phyloP scores from a whole-genome alignment of 2,329 filamentous ascomycete genomes.

The Calonectria leucothoes region DNA sequence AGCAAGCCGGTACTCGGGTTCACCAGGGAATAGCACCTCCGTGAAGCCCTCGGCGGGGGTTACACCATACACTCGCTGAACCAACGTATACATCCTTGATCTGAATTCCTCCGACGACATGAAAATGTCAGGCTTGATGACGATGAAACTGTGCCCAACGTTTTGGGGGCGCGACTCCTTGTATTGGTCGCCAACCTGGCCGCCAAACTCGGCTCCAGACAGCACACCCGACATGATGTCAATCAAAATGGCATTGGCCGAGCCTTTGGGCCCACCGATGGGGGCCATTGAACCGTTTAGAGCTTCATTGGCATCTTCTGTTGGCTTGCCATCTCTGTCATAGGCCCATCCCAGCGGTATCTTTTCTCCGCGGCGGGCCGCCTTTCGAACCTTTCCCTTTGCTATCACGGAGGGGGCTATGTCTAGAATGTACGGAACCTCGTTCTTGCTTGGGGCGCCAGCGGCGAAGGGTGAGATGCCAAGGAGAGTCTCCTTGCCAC shows the following conservation, averaged over 20 bases:
- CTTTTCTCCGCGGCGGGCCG: conserved; percentile 22
- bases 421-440: conserved; percentile 23
- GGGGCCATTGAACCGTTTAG: conserved; percentile 21
- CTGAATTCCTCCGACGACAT: conserved; percentile 22
- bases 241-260: conserved; percentile 25
- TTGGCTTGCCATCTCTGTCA: conserved; percentile 21
- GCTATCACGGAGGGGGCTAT: conserved; percentile 24
- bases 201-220: conserved; percentile 23
- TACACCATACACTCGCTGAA: conserved; percentile 22
- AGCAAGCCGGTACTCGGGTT: conserved; percentile 20
- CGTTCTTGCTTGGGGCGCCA: conserved; percentile 20
- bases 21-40: conserved; percentile 23
- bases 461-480: conserved; percentile 24
- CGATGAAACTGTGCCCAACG: conserved; percentile 26
- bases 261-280: conserved; percentile 24
- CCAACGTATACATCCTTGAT: conserved; percentile 21
- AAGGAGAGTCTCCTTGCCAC: conserved; percentile 23
- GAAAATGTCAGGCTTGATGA: conserved; percentile 26
- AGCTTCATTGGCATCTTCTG: conserved; percentile 19
- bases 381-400: conserved; percentile 24
- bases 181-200: conserved; percentile 24
- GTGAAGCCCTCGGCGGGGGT: conserved; percentile 22
- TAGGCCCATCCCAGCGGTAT: conserved; percentile 23
- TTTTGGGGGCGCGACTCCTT: conserved; percentile 23
- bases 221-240: conserved; percentile 27